phyloP scores from a whole-genome alignment of 169 alveolate genomes.

The Plasmodium billcollinsi region DNA sequence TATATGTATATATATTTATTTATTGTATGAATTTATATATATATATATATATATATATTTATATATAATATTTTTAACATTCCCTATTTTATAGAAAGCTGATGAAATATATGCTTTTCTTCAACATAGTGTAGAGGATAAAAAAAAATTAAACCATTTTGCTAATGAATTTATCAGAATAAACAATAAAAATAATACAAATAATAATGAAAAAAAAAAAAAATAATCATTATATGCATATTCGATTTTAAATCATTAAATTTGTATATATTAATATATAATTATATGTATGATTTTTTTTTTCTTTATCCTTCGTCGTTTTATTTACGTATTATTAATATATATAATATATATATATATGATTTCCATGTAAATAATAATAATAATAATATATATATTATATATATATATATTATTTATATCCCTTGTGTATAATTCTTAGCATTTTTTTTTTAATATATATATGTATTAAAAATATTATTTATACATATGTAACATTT shows the following conservation, averaged over 20 bases:
- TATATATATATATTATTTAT: too few species aligned
- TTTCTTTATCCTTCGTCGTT: neutral
- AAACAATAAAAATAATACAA: slow-evolving; percentile 39
- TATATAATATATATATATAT: slow-evolving; percentile 10
- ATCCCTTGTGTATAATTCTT: too few species aligned
- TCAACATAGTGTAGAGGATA: slow-evolving; percentile 72
- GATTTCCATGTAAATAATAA: too few species aligned
- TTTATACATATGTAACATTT: too few species aligned
- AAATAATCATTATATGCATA: slow-evolving; percentile 6
- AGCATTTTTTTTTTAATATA: too few species aligned
- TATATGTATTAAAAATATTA: too few species aligned
- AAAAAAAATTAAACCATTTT: slow-evolving; percentile 46
- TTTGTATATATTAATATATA: neutral
- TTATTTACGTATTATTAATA: neutral
- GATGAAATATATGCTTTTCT: slow-evolving; percentile 72
- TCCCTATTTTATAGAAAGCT: slow-evolving; percentile 24
- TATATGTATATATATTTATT: neutral
- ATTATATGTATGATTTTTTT: neutral
- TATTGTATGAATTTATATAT: neutral
- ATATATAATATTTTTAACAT: neutral
- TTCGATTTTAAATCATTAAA: neutral
- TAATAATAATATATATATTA: too few species aligned
- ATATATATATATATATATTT: neutral
- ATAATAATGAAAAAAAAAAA: slow-evolving; percentile 19
- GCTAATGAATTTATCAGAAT: slow-evolving; percentile 71